Percentiles rank a stretch among this genome's conserved stretches.
phyloP scores from a whole-genome alignment of 2,329 filamentous ascomycete species.

The Hymenoscyphus fraxineus region DNA sequence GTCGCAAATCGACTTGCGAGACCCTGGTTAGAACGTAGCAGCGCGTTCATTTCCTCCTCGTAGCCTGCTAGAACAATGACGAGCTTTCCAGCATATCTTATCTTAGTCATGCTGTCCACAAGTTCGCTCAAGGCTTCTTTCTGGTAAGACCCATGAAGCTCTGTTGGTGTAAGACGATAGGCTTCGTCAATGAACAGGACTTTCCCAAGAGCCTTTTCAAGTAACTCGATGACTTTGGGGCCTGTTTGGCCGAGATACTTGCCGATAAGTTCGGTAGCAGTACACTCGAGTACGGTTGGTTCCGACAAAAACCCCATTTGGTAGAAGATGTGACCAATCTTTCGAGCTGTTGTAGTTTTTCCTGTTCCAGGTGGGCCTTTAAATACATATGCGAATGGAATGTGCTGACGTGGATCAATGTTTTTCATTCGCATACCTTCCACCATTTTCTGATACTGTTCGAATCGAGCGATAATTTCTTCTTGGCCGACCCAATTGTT shows the following conservation, averaged over 20 bases:
- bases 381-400: slow-evolving; percentile 56
- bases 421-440: slow-evolving; percentile 41
- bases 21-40: slow-evolving; percentile 49
- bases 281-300: slow-evolving; percentile 59
- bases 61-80: slow-evolving; percentile 54
- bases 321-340: slow-evolving; percentile 70
- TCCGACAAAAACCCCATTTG: slow-evolving; percentile 64
- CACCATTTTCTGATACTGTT: slow-evolving; percentile 44
- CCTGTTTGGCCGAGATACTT: slow-evolving; percentile 62
- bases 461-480: slow-evolving; percentile 44
- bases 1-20: slow-evolving; percentile 51
- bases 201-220: slow-evolving; percentile 50
- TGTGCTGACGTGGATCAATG: slow-evolving; percentile 45
- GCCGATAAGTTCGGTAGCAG: slow-evolving; percentile 63
- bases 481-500: slow-evolving; percentile 38
- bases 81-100: slow-evolving; percentile 44
- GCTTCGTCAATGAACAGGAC: slow-evolving; percentile 56
- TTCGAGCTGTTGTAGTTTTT: slow-evolving; percentile 67
- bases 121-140: slow-evolving; percentile 71
- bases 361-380: slow-evolving; percentile 57
- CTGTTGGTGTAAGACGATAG: slow-evolving; percentile 44
- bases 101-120: slow-evolving; percentile 44
- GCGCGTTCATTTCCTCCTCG: slow-evolving; percentile 47
- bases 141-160: slow-evolving; percentile 41
- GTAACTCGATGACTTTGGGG: slow-evolving; percentile 4